phyloP scores from a whole-genome alignment of 2,329 filamentous ascomycete species.

The Paecilomyces dactylethromorphus region DNA sequence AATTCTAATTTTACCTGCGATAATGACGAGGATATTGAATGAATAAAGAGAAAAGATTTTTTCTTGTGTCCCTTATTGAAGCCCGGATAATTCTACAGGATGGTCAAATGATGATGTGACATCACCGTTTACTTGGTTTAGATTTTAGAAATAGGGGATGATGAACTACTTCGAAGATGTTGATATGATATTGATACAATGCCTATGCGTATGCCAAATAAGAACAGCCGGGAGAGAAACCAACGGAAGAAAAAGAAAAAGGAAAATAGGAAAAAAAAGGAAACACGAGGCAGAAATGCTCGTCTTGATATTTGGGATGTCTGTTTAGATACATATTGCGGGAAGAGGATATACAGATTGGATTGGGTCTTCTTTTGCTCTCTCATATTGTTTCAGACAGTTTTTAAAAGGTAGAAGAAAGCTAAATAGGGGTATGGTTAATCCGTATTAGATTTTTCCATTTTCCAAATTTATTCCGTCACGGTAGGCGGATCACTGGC shows the following conservation, averaged over 20 bases:
- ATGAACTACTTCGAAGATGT: background rate
- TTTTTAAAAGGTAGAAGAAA: background rate
- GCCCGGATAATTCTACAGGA: too few relatives aligned
- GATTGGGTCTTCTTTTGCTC: background rate
- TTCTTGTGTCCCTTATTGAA: too few relatives aligned
- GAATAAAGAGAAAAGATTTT: too few relatives aligned
- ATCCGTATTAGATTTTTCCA: background rate
- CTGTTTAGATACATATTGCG: background rate
- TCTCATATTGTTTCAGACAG: background rate
- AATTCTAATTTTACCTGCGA: too few relatives aligned
- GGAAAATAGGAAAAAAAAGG: background rate
- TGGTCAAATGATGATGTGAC: too few relatives aligned
- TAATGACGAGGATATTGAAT: too few relatives aligned
- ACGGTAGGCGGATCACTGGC: slow-evolving; percentile 15
- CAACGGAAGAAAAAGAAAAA: background rate
- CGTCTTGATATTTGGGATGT: background rate
- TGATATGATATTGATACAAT: background rate
- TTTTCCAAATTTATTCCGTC: slow-evolving; percentile 13
- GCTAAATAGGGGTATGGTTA: background rate
- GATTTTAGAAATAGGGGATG: too few relatives aligned
- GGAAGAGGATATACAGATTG: background rate
- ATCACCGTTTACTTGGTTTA: too few relatives aligned
- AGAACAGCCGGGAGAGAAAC: background rate
- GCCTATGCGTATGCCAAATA: background rate
- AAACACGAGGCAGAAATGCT: background rate